A percentile compares a stretch with the other conserved stretches of the same genome.
phyloP scores from a whole-genome alignment of 805 yeast genomes.

The Saccharomycopsis schoenii region DNA sequence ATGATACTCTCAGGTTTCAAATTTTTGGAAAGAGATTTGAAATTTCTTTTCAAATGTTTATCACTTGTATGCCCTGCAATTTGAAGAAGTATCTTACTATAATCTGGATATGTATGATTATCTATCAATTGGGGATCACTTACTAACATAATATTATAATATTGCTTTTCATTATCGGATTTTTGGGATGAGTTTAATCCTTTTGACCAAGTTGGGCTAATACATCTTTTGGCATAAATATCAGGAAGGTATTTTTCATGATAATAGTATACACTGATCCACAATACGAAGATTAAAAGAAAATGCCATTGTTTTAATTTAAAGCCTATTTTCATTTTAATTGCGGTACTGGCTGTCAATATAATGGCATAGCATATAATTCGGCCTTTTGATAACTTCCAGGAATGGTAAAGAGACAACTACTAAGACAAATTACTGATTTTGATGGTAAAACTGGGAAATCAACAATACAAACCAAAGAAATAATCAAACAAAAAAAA shows the following conservation, averaged over 20 bases:
- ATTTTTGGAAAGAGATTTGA: conserved; percentile 43
- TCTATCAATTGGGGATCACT: conserved; percentile 97
- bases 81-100: conserved; percentile 39
- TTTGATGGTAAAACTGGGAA: no score
- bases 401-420: no score
- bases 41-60: conserved; percentile 68
- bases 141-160: conserved; percentile 46
- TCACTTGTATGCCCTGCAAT: conserved; percentile 61
- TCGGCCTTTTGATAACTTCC: no score
- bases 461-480: no score
- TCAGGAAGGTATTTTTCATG: conserved; percentile 9
- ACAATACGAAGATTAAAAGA: background rate
- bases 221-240: conserved; percentile 1
- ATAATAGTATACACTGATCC: conserved; percentile 11
- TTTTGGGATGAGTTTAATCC: background rate
- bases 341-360: no score
- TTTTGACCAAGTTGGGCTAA: conserved; percentile 6
- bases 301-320: conserved; percentile 10
- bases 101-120: conserved; percentile 71
- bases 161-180: background rate
- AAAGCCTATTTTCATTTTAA: background rate
- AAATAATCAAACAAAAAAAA: no score
- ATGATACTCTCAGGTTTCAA: conserved; percentile 69
- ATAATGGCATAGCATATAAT: no score
- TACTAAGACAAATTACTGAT: no score